A percentile compares a stretch with the other conserved stretches of the same genome.
Evolutionary conservation across 1,139 yeast genomes (phyloP).

Genomic region (Pneumocystis carinii): DNA sequence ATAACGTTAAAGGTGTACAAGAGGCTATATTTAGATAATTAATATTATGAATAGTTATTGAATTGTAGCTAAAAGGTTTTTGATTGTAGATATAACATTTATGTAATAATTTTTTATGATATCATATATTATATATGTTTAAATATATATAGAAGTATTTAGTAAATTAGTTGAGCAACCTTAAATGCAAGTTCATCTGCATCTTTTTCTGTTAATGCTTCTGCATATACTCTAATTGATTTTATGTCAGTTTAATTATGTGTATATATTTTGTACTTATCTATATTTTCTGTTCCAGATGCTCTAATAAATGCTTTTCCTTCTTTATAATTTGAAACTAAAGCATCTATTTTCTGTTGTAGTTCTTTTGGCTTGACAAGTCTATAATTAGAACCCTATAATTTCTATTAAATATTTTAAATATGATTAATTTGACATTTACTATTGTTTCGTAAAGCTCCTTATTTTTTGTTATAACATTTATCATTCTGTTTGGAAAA

Average conservation of each 20-base stretch:
- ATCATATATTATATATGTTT: neutral
- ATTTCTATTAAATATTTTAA: neutral
- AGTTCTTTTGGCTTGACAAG: conserved; percentile 64
- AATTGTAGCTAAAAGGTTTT: neutral
- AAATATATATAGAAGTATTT: neutral
- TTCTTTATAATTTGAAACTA: conserved; percentile 39
- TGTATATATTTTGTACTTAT: conserved; percentile 19
- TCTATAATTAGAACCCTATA: conserved; percentile 52
- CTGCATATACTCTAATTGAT: conserved; percentile 65
- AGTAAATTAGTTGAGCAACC: conserved; percentile 27
- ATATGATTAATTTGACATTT: conserved; percentile 20
- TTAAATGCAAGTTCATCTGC: conserved; percentile 42
- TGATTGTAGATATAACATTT: neutral
- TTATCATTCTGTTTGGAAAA: conserved; percentile 69
- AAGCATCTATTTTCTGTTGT: conserved; percentile 54
- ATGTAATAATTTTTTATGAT: neutral
- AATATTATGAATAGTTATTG: neutral
- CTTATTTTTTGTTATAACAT: conserved; percentile 74
- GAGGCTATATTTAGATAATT: neutral
- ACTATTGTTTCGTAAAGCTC: conserved; percentile 60
- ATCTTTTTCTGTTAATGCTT: conserved; percentile 44
- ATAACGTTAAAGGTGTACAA: neutral
- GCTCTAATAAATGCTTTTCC: conserved; percentile 94
- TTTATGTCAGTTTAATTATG: neutral
- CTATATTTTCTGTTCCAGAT: conserved; percentile 96